Conservation (phyloP, 345 rosid genomes). For the Eucalyptus leucophloia region DNA sequence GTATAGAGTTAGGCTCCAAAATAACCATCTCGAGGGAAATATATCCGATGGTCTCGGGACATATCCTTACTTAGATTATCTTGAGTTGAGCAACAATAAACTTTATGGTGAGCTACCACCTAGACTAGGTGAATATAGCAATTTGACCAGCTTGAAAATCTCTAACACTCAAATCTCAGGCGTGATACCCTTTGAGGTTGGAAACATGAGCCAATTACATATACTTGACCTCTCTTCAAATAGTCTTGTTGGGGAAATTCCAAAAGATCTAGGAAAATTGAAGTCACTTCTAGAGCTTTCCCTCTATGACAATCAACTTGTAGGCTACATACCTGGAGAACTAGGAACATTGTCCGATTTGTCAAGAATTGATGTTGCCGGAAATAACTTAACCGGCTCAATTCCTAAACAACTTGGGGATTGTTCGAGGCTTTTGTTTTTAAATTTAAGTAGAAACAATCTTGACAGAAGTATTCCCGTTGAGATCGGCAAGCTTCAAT, state of each 20-base stretch:
- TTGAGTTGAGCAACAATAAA: background rate
- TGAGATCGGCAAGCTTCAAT: background rate
- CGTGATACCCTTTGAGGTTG: background rate
- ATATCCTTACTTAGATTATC: background rate
- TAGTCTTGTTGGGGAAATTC: background rate
- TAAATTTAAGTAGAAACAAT: conserved; percentile 14
- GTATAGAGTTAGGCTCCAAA: background rate
- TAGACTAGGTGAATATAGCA: background rate
- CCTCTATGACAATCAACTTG: conserved; percentile 3
- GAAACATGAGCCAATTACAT: background rate
- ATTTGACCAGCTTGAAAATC: background rate
- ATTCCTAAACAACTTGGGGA: conserved; percentile 3
- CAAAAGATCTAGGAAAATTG: background rate
- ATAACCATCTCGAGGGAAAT: background rate
- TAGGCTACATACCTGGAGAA: background rate
- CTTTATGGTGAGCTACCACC: background rate
- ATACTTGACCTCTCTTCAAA: background rate
- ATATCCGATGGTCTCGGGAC: background rate
- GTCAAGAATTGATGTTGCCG: background rate
- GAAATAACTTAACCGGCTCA: background rate
- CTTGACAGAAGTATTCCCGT: background rate
- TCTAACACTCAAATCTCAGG: background rate
- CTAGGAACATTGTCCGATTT: background rate
- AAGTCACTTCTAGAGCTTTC: background rate
- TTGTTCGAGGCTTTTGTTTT: background rate